Evolutionary conservation across 2,329 filamentous ascomycete species (phyloP).

Genomic region (Madurella fahalii): DNA sequence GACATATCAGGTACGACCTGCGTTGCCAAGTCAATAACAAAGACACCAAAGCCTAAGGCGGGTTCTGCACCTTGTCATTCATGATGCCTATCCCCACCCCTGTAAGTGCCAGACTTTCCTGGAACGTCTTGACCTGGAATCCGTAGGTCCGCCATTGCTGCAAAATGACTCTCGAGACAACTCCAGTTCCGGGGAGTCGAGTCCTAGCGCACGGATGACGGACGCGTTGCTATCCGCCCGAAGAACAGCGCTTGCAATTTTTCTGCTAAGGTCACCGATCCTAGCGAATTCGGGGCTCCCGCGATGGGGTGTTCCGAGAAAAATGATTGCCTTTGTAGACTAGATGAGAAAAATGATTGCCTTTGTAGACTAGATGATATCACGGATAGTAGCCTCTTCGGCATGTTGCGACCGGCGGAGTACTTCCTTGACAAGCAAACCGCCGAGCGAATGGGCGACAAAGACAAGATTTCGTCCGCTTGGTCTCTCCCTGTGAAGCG

Average conservation of each 20-base stretch:
- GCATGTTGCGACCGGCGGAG: conserved; percentile 1
- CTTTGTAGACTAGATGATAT: conserved; percentile 8
- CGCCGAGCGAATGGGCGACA: conserved; percentile 19
- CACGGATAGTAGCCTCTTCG: too few species aligned
- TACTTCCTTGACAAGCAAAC: conserved; percentile 21
- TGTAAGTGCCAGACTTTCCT: conserved; percentile 19
- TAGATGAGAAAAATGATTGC: conserved; percentile 17
- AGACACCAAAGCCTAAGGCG: too few species aligned
- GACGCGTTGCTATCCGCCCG: background rate
- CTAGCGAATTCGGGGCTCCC: conserved; percentile 16
- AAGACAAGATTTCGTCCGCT: conserved; percentile 9
- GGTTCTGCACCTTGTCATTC: conserved; percentile 20
- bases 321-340: conserved; percentile 11
- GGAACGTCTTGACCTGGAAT: conserved; percentile 24
- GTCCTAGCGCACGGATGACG: conserved; percentile 4
- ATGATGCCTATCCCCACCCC: conserved; percentile 11
- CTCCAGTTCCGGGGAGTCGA: conserved; percentile 18
- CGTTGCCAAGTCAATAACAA: too few species aligned
- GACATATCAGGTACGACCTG: conserved; percentile 22
- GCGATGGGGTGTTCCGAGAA: conserved; percentile 21
- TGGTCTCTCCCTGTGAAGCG: background rate
- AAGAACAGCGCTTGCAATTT: too few species aligned
- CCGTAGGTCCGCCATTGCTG: conserved; percentile 16
- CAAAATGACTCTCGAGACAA: conserved; percentile 21
- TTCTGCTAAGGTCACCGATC: too few species aligned